A percentile compares a stretch with the other conserved stretches of the same genome.
Evolutionary conservation across 257 asterid species (phyloP).

Genomic region (Jasminum sambac): DNA sequence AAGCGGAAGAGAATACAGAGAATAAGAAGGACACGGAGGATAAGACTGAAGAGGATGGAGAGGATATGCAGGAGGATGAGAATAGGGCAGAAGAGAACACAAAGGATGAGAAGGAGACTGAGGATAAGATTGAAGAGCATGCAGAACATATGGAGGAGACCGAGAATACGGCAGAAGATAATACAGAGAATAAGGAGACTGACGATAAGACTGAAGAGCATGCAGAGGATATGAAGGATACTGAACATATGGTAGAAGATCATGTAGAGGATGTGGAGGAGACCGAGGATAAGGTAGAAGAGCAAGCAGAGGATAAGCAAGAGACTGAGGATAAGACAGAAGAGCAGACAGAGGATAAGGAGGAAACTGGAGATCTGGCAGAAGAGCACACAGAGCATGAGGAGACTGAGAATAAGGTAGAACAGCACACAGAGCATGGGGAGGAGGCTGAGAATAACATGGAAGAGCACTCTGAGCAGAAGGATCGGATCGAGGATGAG

Average conservation of each 20-base stretch:
- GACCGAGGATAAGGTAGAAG: constrained; percentile 24
- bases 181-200: not conserved
- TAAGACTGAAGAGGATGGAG: constrained; percentile 27
- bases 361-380: constrained; percentile 25
- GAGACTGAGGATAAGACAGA: constrained; percentile 28
- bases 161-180: constrained; percentile 7
- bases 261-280: not conserved
- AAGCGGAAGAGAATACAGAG: not conserved
- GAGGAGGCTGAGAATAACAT: constrained; percentile 31
- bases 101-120: constrained; percentile 9
- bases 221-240: not conserved
- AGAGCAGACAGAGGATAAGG: constrained; percentile 27
- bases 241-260: not conserved
- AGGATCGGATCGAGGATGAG: constrained; percentile 38
- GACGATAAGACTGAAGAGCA: constrained; percentile 2
- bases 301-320: constrained; percentile 15
- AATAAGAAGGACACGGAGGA: constrained; percentile 13
- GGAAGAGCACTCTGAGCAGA: constrained; percentile 31
- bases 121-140: constrained; percentile 1
- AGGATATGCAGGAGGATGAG: constrained; percentile 9
- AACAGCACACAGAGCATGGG: not conserved
- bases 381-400: not conserved
- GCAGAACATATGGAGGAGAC: constrained; percentile 11
- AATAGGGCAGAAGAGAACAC: constrained; percentile 11
- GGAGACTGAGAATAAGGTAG: not conserved